Conservation (phyloP, 2,329 filamentous ascomycete species). For the Fusarium agapanthi region DNA sequence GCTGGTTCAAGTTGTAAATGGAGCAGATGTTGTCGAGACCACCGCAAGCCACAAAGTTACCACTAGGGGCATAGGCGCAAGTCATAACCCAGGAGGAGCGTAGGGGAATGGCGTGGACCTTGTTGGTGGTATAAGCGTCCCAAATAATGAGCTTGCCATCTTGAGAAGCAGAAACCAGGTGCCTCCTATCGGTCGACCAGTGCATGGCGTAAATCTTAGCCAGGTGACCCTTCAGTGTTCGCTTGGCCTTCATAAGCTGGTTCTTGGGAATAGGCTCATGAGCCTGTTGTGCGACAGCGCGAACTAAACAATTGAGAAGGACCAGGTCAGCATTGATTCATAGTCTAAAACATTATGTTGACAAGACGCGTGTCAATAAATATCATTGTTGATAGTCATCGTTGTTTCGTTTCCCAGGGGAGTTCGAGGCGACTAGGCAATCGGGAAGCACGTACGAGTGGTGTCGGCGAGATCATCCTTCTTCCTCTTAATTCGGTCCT, state of each 20-base stretch:
- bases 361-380: neutral
- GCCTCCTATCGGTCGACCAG: slow-evolving; percentile 98
- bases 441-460: slow-evolving; percentile 75
- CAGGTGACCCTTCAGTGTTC: slow-evolving; percentile 95
- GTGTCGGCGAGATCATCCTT: slow-evolving; percentile 99
- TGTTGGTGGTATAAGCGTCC: slow-evolving; percentile 99
- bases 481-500: slow-evolving; percentile 99
- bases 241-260: slow-evolving; percentile 94
- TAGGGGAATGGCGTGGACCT: slow-evolving; percentile 97
- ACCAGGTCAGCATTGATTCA: slow-evolving; percentile 39
- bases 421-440: neutral
- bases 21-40: slow-evolving; percentile 99
- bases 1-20: slow-evolving; percentile 97
- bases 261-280: slow-evolving; percentile 93
- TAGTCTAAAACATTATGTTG: neutral
- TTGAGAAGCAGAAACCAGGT: slow-evolving; percentile 96
- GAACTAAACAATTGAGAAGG: slow-evolving; percentile 65
- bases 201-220: slow-evolving; percentile 99
- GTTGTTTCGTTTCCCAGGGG: neutral
- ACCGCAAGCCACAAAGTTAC: slow-evolving; percentile 98
- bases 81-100: slow-evolving; percentile 99
- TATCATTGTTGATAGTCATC: neutral
- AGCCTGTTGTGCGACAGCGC: slow-evolving; percentile 89
- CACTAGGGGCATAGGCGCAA: slow-evolving; percentile 97
- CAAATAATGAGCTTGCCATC: slow-evolving; percentile 99